Conservation (phyloP, 2,329 filamentous ascomycete species). For the Fusarium xylarioides region DNA sequence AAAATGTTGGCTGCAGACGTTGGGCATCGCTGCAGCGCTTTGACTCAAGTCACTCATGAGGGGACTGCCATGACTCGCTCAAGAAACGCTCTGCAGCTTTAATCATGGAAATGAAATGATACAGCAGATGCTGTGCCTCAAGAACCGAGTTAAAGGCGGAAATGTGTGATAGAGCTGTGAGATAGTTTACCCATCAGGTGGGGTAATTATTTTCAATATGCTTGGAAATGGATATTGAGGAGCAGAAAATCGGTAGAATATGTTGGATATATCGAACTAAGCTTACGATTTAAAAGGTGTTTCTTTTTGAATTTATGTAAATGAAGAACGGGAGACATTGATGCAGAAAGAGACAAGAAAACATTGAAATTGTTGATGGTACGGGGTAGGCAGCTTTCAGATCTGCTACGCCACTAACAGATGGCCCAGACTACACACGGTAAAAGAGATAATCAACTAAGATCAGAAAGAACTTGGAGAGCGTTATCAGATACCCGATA, state of each 20-base stretch:
- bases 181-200: rapidly evolving
- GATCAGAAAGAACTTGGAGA: rapidly evolving
- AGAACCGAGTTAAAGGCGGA: too few species aligned
- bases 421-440: rapidly evolving
- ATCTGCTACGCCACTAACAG: not conserved
- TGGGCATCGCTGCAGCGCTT: not conserved
- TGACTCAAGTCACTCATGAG: not conserved
- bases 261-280: too few species aligned
- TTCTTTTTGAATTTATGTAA: not conserved
- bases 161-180: too few species aligned
- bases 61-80: not conserved
- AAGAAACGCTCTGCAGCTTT: not conserved
- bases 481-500: not conserved
- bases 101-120: rapidly evolving
- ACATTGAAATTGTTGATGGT: not conserved
- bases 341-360: not conserved
- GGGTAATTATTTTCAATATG: rapidly evolving
- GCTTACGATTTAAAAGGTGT: not conserved
- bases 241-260: not conserved
- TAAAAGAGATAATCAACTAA: not conserved
- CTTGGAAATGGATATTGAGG: rapidly evolving
- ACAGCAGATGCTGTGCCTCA: not conserved
- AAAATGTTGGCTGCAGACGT: not conserved
- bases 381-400: not conserved
- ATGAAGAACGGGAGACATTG: rapidly evolving